phyloP scores from a whole-genome alignment of 345 rosid genomes.

The Salix caprea region DNA sequence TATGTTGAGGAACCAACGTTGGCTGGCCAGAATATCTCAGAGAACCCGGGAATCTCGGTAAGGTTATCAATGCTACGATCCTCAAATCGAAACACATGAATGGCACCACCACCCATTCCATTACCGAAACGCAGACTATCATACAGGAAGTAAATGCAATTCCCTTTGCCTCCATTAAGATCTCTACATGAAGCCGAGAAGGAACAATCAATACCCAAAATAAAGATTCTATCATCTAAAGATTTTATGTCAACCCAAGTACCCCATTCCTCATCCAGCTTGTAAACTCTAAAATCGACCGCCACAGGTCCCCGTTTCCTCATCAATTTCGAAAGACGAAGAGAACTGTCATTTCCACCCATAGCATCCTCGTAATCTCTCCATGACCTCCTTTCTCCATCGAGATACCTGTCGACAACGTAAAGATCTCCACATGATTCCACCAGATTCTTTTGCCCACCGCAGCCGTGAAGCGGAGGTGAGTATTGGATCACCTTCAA shows the following conservation, averaged over 20 bases:
- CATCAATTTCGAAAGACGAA: background rate
- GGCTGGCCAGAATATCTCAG: slow-evolving; percentile 8
- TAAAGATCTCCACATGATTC: slow-evolving; percentile 25
- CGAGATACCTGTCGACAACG: slow-evolving; percentile 25
- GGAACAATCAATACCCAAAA: slow-evolving; percentile 29
- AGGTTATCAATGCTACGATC: slow-evolving; percentile 1
- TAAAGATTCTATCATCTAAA: slow-evolving; percentile 3
- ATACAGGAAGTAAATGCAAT: slow-evolving; percentile 18
- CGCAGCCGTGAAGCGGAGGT: slow-evolving; percentile 20
- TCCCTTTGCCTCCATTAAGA: slow-evolving; percentile 3
- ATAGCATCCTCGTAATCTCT: background rate
- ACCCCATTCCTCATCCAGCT: slow-evolving; percentile 25
- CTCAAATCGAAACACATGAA: slow-evolving; percentile 11
- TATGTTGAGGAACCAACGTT: no score
- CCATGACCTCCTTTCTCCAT: slow-evolving; percentile 6
- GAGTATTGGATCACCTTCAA: slow-evolving; percentile 18
- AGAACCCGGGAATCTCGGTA: background rate
- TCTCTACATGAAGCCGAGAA: slow-evolving; percentile 25
- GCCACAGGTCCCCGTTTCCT: background rate
- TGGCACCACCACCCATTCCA: background rate
- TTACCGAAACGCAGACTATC: background rate
- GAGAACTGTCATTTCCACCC: background rate
- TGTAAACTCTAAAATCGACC: slow-evolving; percentile 12
- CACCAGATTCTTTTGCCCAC: slow-evolving; percentile 5
- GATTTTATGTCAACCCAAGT: slow-evolving; percentile 2